Conservation (phyloP, 1,139 yeast species). For the Hansenula sp. region DNA sequence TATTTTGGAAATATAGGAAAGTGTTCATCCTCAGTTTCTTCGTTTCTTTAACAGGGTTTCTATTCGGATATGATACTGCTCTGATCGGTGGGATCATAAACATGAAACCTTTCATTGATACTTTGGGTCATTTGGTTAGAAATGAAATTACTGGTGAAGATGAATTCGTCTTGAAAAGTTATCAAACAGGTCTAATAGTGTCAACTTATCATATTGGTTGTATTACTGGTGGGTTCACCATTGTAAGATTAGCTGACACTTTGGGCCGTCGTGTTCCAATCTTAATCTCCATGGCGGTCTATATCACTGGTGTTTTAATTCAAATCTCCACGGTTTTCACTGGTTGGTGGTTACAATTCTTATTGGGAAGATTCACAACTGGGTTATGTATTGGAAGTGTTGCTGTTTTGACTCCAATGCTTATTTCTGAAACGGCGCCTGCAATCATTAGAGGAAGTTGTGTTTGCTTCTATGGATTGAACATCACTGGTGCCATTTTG, state of each 20-base stretch:
- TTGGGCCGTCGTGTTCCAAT: background rate
- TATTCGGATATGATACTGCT: conserved; percentile 55
- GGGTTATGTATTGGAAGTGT: conserved; percentile 64
- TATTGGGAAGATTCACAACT: conserved; percentile 46
- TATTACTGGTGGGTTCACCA: conserved; percentile 54
- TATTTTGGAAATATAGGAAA: conserved; percentile 6
- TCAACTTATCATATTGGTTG: conserved; percentile 62
- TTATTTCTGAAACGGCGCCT: conserved; percentile 67
- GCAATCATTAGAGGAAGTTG: conserved; percentile 59
- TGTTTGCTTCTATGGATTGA: conserved; percentile 62
- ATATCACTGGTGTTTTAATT: conserved; percentile 47
- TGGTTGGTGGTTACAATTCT: conserved; percentile 34
- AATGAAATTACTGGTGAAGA: conserved; percentile 4
- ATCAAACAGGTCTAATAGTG: conserved; percentile 39
- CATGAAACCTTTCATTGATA: conserved; percentile 43
- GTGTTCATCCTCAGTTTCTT: conserved; percentile 20
- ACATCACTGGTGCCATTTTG: conserved; percentile 60
- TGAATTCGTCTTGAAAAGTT: background rate
- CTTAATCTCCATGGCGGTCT: conserved; percentile 39
- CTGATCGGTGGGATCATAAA: conserved; percentile 50
- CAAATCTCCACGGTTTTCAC: conserved; percentile 42
- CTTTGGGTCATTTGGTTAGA: conserved; percentile 48
- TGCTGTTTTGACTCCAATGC: conserved; percentile 59
- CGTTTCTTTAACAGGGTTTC: conserved; percentile 46
- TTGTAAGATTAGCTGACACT: conserved; percentile 43